Percentiles rank a stretch among this genome's conserved stretches.
These are phyloP conservation scores for Mortierella sp. DNA, from an alignment of 371 early-diverging fungal species.

Conservation along the genomic window DNA sequence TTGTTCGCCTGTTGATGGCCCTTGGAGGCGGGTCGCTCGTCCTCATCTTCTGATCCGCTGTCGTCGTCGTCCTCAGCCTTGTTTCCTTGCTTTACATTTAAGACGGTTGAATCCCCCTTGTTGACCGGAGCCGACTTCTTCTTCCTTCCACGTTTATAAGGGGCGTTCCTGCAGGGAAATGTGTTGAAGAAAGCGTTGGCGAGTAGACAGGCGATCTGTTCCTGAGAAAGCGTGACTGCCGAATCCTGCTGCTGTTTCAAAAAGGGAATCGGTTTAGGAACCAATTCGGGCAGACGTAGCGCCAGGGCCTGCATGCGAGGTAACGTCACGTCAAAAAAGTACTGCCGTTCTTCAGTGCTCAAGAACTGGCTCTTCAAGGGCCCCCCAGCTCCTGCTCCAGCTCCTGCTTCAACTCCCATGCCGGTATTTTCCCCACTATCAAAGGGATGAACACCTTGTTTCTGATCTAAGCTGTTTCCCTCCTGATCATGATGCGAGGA, in stretches of 20 bases:
- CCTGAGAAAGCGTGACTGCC: conserved; percentile 51
- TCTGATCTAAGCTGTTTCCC: background rate
- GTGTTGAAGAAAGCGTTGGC: conserved; percentile 71
- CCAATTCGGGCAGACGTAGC: conserved; percentile 42
- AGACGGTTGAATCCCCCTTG: conserved; percentile 10
- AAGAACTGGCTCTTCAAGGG: conserved; percentile 40
- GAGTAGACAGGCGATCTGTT: conserved; percentile 63
- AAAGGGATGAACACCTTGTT: background rate
- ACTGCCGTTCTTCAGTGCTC: conserved; percentile 33
- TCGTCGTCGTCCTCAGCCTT: conserved; percentile 30
- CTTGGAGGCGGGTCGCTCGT: conserved; percentile 13
- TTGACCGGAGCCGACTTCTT: conserved; percentile 9
- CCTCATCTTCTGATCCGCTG: conserved; percentile 25
- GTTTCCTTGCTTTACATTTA: conserved; percentile 8
- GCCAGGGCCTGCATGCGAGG: conserved; percentile 53
- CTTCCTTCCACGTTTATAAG: conserved; percentile 34
- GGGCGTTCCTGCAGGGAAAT: conserved; percentile 56
- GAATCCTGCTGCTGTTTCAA: conserved; percentile 50
- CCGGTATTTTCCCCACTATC: background rate
- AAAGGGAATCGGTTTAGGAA: conserved; percentile 47
- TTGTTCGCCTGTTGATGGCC: conserved; percentile 2
- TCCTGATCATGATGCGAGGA: background rate
- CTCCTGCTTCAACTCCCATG: background rate
- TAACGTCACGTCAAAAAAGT: conserved; percentile 50
- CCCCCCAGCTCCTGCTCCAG: background rate